Percentiles rank a stretch among this genome's conserved stretches.
Conservation (phyloP, 805 yeast genomes). For the Teunomyces tritomae region DNA sequence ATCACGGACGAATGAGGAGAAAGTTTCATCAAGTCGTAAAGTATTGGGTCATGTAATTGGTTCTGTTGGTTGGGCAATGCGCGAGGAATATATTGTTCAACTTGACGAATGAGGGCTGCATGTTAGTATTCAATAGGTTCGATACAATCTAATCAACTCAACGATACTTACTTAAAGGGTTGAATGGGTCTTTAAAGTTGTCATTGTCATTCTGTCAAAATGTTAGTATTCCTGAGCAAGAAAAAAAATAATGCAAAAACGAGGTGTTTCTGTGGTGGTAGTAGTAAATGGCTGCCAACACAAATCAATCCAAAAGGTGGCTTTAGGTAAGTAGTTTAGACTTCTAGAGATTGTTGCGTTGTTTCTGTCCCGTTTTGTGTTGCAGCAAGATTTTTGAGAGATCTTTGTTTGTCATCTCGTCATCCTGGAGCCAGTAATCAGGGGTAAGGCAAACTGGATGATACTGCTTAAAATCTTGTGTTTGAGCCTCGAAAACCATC, state of each 20-base stretch:
- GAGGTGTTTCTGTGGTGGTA: not conserved
- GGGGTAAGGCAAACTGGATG: not conserved
- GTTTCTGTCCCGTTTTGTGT: too few species aligned
- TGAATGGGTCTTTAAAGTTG: not conserved
- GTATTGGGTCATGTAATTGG: slow-evolving; percentile 26
- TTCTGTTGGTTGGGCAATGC: slow-evolving; percentile 11
- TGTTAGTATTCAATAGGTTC: slow-evolving; percentile 3
- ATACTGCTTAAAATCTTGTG: not conserved
- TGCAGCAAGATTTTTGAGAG: too few species aligned
- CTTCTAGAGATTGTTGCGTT: too few species aligned
- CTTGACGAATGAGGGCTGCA: slow-evolving; percentile 14
- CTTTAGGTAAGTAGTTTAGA: too few species aligned
- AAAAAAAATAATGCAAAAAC: slow-evolving; percentile 1
- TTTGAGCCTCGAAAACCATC: not conserved
- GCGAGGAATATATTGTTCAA: slow-evolving; percentile 15
- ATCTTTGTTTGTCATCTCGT: not conserved
- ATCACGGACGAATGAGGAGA: slow-evolving; percentile 20
- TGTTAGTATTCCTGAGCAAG: not conserved
- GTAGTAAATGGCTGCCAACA: not conserved
- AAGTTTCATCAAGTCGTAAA: slow-evolving; percentile 30
- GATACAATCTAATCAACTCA: not conserved
- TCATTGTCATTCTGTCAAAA: not conserved
- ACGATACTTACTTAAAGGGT: not conserved
- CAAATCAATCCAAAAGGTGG: too few species aligned
- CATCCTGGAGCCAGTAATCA: not conserved